Conservation (phyloP, 345 rosid genomes). For the Populus davidiana region DNA sequence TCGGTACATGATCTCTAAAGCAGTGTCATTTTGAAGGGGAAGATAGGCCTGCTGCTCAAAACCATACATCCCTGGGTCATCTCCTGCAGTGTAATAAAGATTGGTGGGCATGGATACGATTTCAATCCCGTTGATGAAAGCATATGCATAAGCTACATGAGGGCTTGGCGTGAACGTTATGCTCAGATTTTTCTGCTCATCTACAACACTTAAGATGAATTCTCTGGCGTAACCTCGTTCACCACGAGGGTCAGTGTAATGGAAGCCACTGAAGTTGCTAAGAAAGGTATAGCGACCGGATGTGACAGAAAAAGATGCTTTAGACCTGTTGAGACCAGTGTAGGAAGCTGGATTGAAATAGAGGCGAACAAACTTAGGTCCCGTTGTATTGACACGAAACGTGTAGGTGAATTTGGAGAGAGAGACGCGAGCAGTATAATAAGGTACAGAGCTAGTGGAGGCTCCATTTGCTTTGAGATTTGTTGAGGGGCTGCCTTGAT, state of each 20-base stretch:
- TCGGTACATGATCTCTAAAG: slow-evolving; percentile 35
- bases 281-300: slow-evolving; percentile 19
- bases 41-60: rapidly evolving
- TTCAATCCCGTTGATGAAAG: slow-evolving; percentile 41
- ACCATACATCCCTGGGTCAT: too few relatives aligned
- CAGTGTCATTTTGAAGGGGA: not conserved
- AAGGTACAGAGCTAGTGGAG: slow-evolving; percentile 2
- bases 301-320: slow-evolving; percentile 24
- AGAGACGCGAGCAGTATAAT: slow-evolving; percentile 21
- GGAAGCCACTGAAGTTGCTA: slow-evolving; percentile 27
- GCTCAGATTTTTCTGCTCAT: slow-evolving; percentile 13
- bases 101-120: slow-evolving; percentile 35
- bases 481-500: too few relatives aligned
- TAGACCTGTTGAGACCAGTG: not conserved
- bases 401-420: slow-evolving; percentile 26
- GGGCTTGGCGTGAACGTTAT: slow-evolving; percentile 34
- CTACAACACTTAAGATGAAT: not conserved
- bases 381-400: slow-evolving; percentile 13
- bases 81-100: slow-evolving; percentile 17
- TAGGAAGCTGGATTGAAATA: slow-evolving; percentile 18
- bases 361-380: slow-evolving; percentile 27
- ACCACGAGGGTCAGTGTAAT: not conserved
- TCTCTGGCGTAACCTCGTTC: slow-evolving; percentile 2
- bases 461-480: too few relatives aligned
- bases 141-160: slow-evolving; percentile 13